Percentiles rank a stretch among this genome's conserved stretches.
These are phyloP conservation scores for Arxiozyma heterogenica DNA, from an alignment of 1,139 yeast genomes.

Conservation along the genomic window DNA sequence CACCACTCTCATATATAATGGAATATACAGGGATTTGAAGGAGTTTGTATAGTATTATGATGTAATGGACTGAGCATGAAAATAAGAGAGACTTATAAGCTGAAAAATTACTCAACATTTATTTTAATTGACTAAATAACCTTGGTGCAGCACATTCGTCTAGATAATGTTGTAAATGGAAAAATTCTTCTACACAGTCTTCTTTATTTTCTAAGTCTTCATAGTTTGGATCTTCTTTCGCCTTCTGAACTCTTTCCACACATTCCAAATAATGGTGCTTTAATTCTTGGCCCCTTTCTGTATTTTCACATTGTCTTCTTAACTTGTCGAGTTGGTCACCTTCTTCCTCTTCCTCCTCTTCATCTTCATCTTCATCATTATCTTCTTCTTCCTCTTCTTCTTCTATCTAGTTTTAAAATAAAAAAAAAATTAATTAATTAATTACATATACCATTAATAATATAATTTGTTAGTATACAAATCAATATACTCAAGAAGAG, in stretches of 20 bases:
- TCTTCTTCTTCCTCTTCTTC: constrained; percentile 45
- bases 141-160: constrained; percentile 91
- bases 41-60: background rate
- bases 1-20: background rate
- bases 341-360: constrained; percentile 68
- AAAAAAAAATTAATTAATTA: background rate
- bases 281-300: constrained; percentile 61
- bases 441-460: background rate
- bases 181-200: constrained; percentile 96
- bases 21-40: background rate
- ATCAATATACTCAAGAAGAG: background rate
- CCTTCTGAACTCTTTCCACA: constrained; percentile 86
- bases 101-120: background rate
- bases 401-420: constrained; percentile 11
- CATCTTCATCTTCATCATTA: constrained; percentile 65
- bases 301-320: constrained; percentile 58
- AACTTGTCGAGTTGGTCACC: constrained; percentile 61
- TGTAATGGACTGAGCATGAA: background rate
- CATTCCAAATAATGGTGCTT: constrained; percentile 92
- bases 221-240: constrained; percentile 73
- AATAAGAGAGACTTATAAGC: background rate
- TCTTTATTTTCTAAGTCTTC: constrained; percentile 78
- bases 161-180: constrained; percentile 91
- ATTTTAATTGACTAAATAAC: constrained; percentile 78
- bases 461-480: background rate